Base-by-base conservation (phyloP, 768 basidiomycete genomes). In the Phylloporus sp. region DNA sequence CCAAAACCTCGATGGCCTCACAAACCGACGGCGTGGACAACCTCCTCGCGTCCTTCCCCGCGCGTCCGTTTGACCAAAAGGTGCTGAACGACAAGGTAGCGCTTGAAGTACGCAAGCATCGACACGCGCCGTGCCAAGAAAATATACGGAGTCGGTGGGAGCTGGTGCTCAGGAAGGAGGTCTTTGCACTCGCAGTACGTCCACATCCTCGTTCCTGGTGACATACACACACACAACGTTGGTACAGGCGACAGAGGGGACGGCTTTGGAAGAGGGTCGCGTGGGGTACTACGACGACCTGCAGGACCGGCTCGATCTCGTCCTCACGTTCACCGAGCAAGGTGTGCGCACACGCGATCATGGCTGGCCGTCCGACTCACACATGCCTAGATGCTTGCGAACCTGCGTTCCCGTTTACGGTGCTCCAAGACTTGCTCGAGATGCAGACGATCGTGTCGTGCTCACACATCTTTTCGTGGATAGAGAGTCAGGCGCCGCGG, bases 381-480 rank as follows among this genome's bases (percentile, higher is more conserved):
- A 31, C 40, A 6, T 24, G 8, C n/a, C 8, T 35, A 90, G 89
- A 90, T 61, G 86, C 83, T n/a, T 88, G 85, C 59, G 91, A 93
- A 55, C 75, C 78, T 35, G 78, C 78, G 2, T 84, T 91, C 55
- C 84, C 90, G 1, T 84, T 93, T 54, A 74, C 73, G 29, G 75
- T 88, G 13, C 78, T 93, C 1, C 86, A 91, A 63, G 90, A 92
- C 60, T 75, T 95, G 18, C 73, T 95, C 45, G 92, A 95, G 67
- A 84, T 82, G 1, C 90, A 93, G 56, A 93, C 92, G 6, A 87
- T 95, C 55, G 68, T 75, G 1, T 91, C 89, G 16, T 94, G 92
- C 63, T 89, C 89, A 10, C 84, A 88, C 56, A 81, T 95, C 22
- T 92, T 94, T 71, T 84, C 85, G 4, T 95, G 91, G 88, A 86